Conservation (phyloP, 352 stramenopile species). For the Aphanomyces invadans region DNA sequence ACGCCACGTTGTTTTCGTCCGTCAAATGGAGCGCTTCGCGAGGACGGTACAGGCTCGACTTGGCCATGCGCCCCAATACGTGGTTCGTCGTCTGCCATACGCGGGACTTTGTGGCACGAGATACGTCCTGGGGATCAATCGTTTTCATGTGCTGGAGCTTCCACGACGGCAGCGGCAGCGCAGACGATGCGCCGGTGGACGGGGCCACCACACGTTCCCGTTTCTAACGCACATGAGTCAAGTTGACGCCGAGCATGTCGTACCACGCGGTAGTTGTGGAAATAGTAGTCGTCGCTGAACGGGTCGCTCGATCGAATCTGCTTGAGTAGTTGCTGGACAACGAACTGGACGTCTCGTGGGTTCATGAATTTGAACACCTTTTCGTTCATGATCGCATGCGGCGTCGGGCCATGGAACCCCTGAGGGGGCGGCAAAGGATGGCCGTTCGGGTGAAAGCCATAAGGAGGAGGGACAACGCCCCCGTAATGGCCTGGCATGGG, state of each 20-base stretch:
- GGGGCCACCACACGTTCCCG: slow-evolving; percentile 28
- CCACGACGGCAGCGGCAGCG: slow-evolving; percentile 61
- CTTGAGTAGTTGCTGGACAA: slow-evolving; percentile 82
- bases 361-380: slow-evolving; percentile 77
- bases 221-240: slow-evolving; percentile 42
- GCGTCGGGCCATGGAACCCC: slow-evolving; percentile 23
- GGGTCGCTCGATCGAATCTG: slow-evolving; percentile 75
- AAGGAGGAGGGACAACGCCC: neutral
- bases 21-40: slow-evolving; percentile 56
- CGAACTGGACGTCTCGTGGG: slow-evolving; percentile 74
- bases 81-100: slow-evolving; percentile 67
- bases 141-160: slow-evolving; percentile 80
- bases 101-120: slow-evolving; percentile 52
- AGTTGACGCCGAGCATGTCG: neutral
- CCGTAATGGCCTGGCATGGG: slow-evolving; percentile 15
- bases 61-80: slow-evolving; percentile 67
- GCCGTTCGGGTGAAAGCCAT: slow-evolving; percentile 27
- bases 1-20: neutral
- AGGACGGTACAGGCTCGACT: slow-evolving; percentile 69
- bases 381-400: slow-evolving; percentile 18
- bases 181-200: neutral
- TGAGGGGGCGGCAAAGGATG: slow-evolving; percentile 24
- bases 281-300: slow-evolving; percentile 86
- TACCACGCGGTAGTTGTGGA: slow-evolving; percentile 52
- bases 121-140: slow-evolving; percentile 48